Percentiles rank a stretch among this genome's conserved stretches.
These are phyloP conservation scores for Solanum acaule DNA, from an alignment of 257 asterid species.

Conservation along the genomic window DNA sequence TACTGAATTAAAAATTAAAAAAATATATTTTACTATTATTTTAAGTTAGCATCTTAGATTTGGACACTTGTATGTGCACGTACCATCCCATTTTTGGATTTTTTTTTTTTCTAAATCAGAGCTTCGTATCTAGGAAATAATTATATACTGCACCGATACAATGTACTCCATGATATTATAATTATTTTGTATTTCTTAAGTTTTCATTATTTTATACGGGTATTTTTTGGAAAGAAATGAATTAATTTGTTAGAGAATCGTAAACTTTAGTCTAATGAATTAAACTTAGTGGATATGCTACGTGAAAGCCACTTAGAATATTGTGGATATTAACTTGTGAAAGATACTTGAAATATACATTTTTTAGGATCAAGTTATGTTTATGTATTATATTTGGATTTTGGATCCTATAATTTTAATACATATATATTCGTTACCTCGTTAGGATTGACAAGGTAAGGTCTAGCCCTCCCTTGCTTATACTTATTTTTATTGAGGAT, in stretches of 20 bases:
- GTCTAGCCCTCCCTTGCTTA: too few relatives aligned
- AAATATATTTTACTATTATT: neutral
- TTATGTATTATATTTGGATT: neutral
- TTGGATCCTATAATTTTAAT: too few relatives aligned
- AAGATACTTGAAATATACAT: neutral
- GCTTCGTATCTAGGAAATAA: neutral
- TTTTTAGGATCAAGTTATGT: neutral
- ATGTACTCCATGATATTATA: neutral
- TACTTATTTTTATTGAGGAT: too few relatives aligned
- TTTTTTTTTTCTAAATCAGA: neutral
- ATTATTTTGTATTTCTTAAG: neutral
- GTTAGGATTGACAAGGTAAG: too few relatives aligned
- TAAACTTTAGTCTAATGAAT: neutral
- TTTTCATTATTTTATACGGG: neutral
- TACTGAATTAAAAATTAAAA: neutral
- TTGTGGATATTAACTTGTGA: neutral
- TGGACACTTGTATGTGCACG: neutral
- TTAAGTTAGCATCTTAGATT: neutral
- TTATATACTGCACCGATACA: neutral
- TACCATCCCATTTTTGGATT: neutral
- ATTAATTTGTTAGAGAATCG: neutral
- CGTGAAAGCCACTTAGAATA: neutral
- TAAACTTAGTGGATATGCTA: neutral
- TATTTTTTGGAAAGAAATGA: neutral
- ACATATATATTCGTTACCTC: too few relatives aligned